Percentiles rank a stretch among this genome's conserved stretches.
phyloP scores from a whole-genome alignment of 495 filamentous ascomycete genomes.

The Xylaria sp. region DNA sequence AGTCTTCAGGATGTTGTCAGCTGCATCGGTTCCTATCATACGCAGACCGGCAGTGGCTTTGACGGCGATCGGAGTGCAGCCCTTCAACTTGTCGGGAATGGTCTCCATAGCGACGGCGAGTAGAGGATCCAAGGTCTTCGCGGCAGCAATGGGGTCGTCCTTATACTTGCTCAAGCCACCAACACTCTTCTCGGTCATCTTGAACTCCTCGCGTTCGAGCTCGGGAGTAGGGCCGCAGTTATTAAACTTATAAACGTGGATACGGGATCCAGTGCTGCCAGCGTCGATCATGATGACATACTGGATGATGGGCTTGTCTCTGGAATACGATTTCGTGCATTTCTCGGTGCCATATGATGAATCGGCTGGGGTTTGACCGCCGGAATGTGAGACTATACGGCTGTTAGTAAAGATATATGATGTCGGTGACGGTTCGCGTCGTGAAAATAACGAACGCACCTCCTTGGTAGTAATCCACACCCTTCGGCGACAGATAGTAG shows the following conservation, averaged over 20 bases:
- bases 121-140: conserved; percentile 85
- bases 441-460: conserved; percentile 39
- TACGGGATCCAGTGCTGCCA: conserved; percentile 94
- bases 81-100: conserved; percentile 85
- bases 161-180: conserved; percentile 86
- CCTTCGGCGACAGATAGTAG: conserved; percentile 72
- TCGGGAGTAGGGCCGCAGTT: conserved; percentile 97
- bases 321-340: conserved; percentile 82
- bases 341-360: conserved; percentile 67
- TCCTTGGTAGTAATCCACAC: conserved; percentile 53
- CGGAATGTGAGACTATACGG: conserved; percentile 34
- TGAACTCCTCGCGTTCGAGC: conserved; percentile 88
- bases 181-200: conserved; percentile 84
- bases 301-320: conserved; percentile 90
- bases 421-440: background rate
- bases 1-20: conserved; percentile 81
- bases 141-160: conserved; percentile 83
- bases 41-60: conserved; percentile 96
- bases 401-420: conserved; percentile 2
- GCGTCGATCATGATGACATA: conserved; percentile 99
- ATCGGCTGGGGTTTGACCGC: conserved; percentile 64
- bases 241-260: conserved; percentile 98
- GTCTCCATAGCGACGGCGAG: conserved; percentile 82
- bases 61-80: conserved; percentile 89
- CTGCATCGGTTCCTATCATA: conserved; percentile 81